Evolutionary conservation across 345 rosid species (phyloP), one percentile per base, ranked within the genome.

Genomic region (Moricandia moricandioides): DNA sequence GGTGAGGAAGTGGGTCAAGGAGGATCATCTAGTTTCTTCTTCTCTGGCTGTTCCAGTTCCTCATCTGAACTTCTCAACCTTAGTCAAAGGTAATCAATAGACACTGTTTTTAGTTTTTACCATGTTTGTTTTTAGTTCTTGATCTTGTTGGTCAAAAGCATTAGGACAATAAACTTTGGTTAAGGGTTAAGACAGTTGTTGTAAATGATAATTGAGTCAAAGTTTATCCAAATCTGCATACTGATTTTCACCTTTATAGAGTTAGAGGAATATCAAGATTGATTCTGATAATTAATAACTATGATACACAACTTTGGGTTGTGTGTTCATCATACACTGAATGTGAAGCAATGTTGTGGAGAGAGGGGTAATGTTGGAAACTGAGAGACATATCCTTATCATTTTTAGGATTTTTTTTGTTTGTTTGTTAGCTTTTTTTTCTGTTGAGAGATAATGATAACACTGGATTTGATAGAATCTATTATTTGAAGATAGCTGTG

Each of bases 31-130:
- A 65, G 40, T 56, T 83, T 84, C 83, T 80, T 81, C 66, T 76
- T 86, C 60, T 78, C 89, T 21, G 24, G 24, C 24, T 21, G 1
- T 21, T 21, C 24, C 24, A 21, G 24, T 21, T 21, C 24, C 24
- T 21, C 24, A 21, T 21, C 24, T 21, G 24, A 21, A 21, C 24
- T 21, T 21, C 24, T 21, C 24, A 21, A 21, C 24, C 24, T 21
- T 4, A 83, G 81, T 71, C 86, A 78, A 68, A 81, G 92, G 97
- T 89, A 86, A 73, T 17, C 34, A 21, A 37, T n/a, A 5, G 43
- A 17, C 72, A 21, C 24, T 21, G 24, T 21, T 21, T 21, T 21
- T 21, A 60, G 68, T 64, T 64, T 56, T 18, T 45, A 27, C 29
- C 16, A 39, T 37, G 65, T 55, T 61, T 55, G 69, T 69, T 58